Conservation (phyloP, 257 asterid genomes). For the Jaltomata sinuosa region DNA sequence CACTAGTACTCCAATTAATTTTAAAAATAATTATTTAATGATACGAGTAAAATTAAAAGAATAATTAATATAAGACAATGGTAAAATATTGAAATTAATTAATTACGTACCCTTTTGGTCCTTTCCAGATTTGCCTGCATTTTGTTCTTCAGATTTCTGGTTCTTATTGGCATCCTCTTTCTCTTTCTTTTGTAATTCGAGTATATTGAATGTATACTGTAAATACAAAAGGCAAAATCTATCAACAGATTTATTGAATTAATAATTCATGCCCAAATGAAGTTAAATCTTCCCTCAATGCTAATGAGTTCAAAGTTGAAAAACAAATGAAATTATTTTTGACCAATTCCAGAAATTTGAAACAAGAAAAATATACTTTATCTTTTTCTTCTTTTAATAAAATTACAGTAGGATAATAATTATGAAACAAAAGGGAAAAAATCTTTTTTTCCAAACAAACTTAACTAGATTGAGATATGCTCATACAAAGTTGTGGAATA, state of each 20-base stretch:
- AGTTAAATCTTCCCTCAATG: background rate
- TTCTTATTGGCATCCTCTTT: background rate
- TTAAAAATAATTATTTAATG: background rate
- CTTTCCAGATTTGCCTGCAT: background rate
- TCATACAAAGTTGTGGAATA: background rate
- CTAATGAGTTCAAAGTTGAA: background rate
- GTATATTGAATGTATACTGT: background rate
- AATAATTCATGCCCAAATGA: background rate
- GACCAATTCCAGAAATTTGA: accelerated
- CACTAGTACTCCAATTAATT: background rate
- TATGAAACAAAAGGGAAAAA: background rate
- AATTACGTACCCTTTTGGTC: background rate
- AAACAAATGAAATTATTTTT: background rate
- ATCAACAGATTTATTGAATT: background rate
- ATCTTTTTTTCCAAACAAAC: background rate
- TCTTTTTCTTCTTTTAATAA: background rate
- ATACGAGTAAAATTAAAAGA: background rate
- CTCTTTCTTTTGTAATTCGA: background rate
- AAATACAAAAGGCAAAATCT: background rate
- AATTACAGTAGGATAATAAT: background rate
- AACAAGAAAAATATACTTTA: background rate
- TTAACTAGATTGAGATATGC: background rate
- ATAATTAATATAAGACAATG: background rate
- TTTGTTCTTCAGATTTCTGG: background rate
- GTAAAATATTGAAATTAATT: background rate